Evolutionary conservation across 208 protist genomes (phyloP), one percentile per base, ranked within the genome.

Genomic region (Trypanosoma cruzi): DNA sequence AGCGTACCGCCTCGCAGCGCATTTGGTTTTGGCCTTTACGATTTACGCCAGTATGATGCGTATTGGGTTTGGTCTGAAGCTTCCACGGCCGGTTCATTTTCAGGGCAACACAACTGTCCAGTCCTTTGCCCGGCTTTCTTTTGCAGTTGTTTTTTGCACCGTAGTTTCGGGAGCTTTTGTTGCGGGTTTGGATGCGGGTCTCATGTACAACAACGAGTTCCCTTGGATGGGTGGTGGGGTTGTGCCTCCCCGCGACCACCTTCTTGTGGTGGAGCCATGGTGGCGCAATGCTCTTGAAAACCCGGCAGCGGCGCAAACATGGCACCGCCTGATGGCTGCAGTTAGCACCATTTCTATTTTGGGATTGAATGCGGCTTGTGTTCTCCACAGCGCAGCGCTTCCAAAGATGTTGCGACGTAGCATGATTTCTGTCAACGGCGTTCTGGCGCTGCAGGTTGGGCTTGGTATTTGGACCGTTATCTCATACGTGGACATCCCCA

Each of bases 391-490:
- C 26, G 77, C 57, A 22, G 50, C 63, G 16, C 77, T 93, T 64
- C 79, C 83, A 16, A 73, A 36, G 36, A 68, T 53, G 14, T 78
- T 93, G 10, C 50, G 71, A 31, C 72, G 78, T 37, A 83, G 79
- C 31, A 57, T 97, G 32, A 80, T 82, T 60, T 55, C 53, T 37
- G 88, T 94, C 36, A 92, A 95, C 68, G 67, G 64, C 18, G 68
- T 80, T 22, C 75, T 92, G 52, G 48, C 90, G 18, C 28, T 84
- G 26, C 94, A 99, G 82, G 85, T 98, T 0, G 56, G 60, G 7
- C 79, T 99, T 2, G 97, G 97, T 60, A 94, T 98, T 46, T 82
- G 94, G 75, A 98, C 97, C 2, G 78, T 99, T 24, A 73, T 98
- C 61, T 97, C 86, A 20, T 84, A 89, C 60, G 97, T 98, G 20